Evolutionary conservation across 176 grass and related monocot species (phyloP).

Genomic region (Musa itinerans): DNA sequence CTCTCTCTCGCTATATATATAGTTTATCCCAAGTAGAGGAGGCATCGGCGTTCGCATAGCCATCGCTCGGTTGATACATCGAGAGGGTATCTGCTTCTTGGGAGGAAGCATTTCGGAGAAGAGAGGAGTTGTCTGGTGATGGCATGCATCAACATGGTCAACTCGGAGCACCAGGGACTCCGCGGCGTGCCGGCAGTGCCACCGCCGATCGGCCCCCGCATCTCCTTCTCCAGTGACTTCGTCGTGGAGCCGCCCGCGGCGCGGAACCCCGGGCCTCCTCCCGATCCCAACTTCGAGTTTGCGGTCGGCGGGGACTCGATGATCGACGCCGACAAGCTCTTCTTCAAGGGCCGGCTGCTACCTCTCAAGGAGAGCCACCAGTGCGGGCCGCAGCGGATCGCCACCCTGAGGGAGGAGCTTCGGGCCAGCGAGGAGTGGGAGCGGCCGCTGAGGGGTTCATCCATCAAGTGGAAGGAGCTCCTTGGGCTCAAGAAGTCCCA

Average conservation of each 20-base stretch:
- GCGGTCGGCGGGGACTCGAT: conserved; percentile 71
- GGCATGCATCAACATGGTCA: conserved; percentile 97
- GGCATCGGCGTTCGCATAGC: too few relatives aligned
- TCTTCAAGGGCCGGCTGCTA: conserved; percentile 88
- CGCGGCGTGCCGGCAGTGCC: background rate
- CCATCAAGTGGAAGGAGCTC: conserved; percentile 76
- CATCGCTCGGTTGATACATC: background rate
- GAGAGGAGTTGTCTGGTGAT: conserved; percentile 12
- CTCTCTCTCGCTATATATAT: background rate
- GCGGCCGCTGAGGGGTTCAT: conserved; percentile 36
- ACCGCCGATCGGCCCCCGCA: conserved; percentile 50
- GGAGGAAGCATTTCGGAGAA: background rate
- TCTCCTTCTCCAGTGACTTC: conserved; percentile 99
- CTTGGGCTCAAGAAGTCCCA: conserved; percentile 17
- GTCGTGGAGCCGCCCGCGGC: conserved; percentile 54
- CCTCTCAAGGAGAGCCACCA: conserved; percentile 52
- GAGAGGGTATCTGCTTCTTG: background rate
- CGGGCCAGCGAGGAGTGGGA: conserved; percentile 14
- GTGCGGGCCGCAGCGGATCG: background rate
- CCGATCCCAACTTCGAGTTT: conserved; percentile 90
- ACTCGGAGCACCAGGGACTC: conserved; percentile 28
- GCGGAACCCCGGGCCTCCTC: conserved; percentile 34
- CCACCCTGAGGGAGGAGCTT: conserved; percentile 68
- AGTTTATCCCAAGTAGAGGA: too few relatives aligned
- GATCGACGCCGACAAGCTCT: conserved; percentile 97